These are phyloP conservation scores for Emmonsia crescens DNA, from an alignment of 2,329 filamentous ascomycete genomes.

Conservation along the genomic window DNA sequence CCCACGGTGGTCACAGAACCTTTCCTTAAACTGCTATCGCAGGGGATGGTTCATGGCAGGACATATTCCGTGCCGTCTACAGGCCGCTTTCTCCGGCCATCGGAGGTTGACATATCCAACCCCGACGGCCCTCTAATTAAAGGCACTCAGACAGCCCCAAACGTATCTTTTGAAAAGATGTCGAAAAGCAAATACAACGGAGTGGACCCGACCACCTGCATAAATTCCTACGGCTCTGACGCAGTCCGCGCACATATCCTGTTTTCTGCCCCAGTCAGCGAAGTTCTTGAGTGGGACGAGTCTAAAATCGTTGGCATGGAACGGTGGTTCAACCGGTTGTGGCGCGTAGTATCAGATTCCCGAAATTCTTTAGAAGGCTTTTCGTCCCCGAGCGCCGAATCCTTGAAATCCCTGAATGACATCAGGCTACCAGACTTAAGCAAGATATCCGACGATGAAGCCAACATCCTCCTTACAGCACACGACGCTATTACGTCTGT, in stretches of 20 bases:
- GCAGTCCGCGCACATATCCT: conserved; percentile 77
- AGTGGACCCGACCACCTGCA: conserved; percentile 65
- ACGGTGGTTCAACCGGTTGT: conserved; percentile 63
- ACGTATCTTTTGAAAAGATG: conserved; percentile 77
- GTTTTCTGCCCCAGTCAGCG: conserved; percentile 74
- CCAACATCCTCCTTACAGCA: conserved; percentile 50
- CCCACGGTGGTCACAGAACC: conserved; percentile 50
- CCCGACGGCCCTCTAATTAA: conserved; percentile 50
- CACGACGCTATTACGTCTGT: conserved; percentile 59
- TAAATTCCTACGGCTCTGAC: conserved; percentile 68
- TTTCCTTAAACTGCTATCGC: conserved; percentile 70
- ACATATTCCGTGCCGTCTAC: conserved; percentile 66
- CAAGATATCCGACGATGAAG: conserved; percentile 26
- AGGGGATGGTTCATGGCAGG: conserved; percentile 88
- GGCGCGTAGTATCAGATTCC: conserved; percentile 44
- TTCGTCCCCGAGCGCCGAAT: conserved; percentile 14
- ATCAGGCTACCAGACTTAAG: conserved; percentile 20
- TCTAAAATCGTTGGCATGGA: conserved; percentile 69
- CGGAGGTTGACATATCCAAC: conserved; percentile 57
- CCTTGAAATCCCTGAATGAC: conserved; percentile 18
- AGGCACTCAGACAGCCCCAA: conserved; percentile 48
- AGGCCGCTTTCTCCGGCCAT: conserved; percentile 64
- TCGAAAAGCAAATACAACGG: conserved; percentile 92
- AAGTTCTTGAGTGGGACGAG: conserved; percentile 82
- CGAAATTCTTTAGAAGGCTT: conserved; percentile 17